phyloP scores from a whole-genome alignment of 2,329 filamentous ascomycete genomes.

The Zasmidium citrigriseum region DNA sequence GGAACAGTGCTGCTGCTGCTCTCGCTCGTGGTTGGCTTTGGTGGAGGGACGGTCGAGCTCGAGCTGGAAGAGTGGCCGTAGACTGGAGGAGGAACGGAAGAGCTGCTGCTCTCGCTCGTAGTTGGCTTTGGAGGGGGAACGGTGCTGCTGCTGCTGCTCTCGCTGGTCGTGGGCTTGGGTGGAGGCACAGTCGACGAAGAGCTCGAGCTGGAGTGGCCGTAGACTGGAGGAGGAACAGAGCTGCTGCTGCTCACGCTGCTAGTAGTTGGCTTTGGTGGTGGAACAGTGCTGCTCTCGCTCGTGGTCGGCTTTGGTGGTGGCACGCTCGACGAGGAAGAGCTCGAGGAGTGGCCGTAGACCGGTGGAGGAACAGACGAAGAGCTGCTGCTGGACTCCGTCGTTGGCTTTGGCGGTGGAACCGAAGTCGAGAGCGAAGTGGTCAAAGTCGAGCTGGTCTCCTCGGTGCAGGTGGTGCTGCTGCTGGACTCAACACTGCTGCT shows the following conservation, averaged over 20 bases:
- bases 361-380: slow-evolving; percentile 2
- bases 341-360: not conserved
- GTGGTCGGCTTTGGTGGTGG: not conserved
- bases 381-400: not conserved
- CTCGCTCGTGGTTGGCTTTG: not conserved
- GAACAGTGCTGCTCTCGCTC: no score
- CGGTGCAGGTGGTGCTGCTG: slow-evolving; percentile 4
- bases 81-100: slow-evolving; percentile 1
- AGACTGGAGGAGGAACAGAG: slow-evolving; percentile 2
- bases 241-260: not conserved
- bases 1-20: not conserved
- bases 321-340: not conserved
- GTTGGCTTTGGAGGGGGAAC: not conserved
- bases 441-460: slow-evolving; percentile 1
- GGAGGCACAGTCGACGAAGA: not conserved
- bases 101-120: not conserved
- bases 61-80: not conserved
- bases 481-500: not conserved
- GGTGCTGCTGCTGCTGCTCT: not conserved
- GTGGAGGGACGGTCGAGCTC: not conserved
- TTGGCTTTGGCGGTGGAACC: not conserved
- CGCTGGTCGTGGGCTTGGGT: not conserved
- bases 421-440: slow-evolving; percentile 4
- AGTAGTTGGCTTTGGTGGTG: not conserved
- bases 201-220: not conserved